Conservation (phyloP, 2,329 filamentous ascomycete species). For the Alternaria arborescens region DNA sequence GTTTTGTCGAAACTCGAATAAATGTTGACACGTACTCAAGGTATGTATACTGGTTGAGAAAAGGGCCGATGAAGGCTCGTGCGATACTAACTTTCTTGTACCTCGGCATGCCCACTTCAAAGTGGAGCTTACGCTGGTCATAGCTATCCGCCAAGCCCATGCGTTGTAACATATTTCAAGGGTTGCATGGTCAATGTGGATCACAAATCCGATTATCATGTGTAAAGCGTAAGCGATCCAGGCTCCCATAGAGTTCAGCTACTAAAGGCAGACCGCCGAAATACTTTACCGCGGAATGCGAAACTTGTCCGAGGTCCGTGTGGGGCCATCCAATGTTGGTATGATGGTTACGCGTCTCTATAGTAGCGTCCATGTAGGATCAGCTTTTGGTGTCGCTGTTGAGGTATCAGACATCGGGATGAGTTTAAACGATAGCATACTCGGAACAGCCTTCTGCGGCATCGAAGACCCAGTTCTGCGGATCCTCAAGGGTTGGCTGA, state of each 20-base stretch:
- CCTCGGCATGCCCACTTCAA: neutral
- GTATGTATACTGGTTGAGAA: neutral
- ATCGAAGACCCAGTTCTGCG: neutral
- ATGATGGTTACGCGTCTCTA: neutral
- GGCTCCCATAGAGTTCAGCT: no score
- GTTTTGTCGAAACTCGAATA: neutral
- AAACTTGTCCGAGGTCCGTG: neutral
- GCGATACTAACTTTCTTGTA: neutral
- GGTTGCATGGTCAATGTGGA: neutral
- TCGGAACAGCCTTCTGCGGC: neutral
- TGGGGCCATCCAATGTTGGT: no score
- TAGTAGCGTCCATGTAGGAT: neutral
- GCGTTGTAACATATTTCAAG: no score
- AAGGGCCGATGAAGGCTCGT: neutral
- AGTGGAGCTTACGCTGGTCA: neutral
- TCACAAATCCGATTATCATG: fast-evolving
- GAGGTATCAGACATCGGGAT: no score
- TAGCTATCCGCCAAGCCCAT: no score
- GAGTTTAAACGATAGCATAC: neutral
- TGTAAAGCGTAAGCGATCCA: neutral
- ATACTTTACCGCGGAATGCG: no score
- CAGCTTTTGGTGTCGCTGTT: neutral
- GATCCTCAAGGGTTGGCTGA: no score
- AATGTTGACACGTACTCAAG: neutral
- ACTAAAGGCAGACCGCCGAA: no score